phyloP scores from a whole-genome alignment of 1,284 basidiomycete genomes.

The Pseudozyma hubeiensis region DNA sequence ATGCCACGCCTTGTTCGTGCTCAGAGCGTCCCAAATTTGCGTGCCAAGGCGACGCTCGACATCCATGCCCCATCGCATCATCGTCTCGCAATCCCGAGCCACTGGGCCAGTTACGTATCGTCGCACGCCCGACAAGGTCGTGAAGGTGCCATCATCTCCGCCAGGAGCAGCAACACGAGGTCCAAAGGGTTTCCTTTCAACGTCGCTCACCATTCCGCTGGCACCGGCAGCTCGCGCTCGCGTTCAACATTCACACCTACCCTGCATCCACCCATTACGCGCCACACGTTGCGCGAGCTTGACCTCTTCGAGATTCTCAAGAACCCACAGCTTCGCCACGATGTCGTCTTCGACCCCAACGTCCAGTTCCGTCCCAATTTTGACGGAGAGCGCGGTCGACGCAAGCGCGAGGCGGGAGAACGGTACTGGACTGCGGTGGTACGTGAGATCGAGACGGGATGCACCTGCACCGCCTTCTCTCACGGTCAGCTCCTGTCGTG shows the following conservation, averaged over 20 bases:
- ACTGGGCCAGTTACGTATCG: conserved; percentile 37
- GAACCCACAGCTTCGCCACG: conserved; percentile 90
- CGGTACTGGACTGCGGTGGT: conserved; percentile 86
- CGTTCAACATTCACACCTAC: conserved; percentile 71
- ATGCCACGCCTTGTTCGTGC: conserved; percentile 38
- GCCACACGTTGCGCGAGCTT: conserved; percentile 83
- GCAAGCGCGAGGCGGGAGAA: conserved; percentile 80
- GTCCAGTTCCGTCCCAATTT: conserved; percentile 70
- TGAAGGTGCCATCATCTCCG: conserved; percentile 3
- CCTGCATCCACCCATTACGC: conserved; percentile 81
- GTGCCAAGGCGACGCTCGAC: conserved; percentile 47
- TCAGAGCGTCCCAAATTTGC: conserved; percentile 51
- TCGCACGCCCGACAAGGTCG: conserved; percentile 24
- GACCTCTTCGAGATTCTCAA: conserved; percentile 86
- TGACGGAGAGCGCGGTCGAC: conserved; percentile 72
- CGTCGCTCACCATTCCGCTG: conserved; percentile 16
- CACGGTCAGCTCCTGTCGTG: conserved; percentile 52
- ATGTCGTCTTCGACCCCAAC: conserved; percentile 80
- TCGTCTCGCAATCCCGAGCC: conserved; percentile 41
- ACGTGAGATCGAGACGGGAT: conserved; percentile 81
- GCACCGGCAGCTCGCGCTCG: conserved; percentile 24
- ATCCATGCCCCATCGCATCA: conserved; percentile 30
- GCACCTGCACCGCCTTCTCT: conserved; percentile 83
- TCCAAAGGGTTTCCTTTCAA: conserved; percentile 22
- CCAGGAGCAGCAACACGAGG: conserved; percentile 5